Evolutionary conservation across 768 basidiomycete genomes (phyloP).

Genomic region (Leccinum incarnatum): DNA sequence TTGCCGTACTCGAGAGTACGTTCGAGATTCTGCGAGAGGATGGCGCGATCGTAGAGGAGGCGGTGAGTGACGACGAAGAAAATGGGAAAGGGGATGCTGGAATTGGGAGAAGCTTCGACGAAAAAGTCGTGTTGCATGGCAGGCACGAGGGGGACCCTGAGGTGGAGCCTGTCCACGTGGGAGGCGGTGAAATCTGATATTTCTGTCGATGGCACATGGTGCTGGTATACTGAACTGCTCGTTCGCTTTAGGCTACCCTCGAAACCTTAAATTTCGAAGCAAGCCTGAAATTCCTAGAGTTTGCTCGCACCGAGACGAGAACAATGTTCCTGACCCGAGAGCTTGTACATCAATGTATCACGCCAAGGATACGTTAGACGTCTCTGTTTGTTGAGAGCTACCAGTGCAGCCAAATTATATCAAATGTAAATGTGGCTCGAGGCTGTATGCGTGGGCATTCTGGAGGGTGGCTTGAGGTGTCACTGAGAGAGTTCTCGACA

Average conservation of each 20-base stretch:
- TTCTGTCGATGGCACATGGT: neutral
- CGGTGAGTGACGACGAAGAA: slow-evolving; percentile 43
- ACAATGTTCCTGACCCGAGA: neutral
- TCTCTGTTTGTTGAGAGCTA: neutral
- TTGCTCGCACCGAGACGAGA: neutral
- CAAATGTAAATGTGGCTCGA: neutral
- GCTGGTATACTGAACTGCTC: neutral
- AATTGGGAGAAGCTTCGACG: slow-evolving; percentile 35
- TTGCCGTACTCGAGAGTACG: slow-evolving; percentile 62
- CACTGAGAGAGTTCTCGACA: neutral
- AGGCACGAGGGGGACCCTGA: slow-evolving; percentile 1
- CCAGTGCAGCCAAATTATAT: neutral
- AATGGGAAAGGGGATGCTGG: slow-evolving; percentile 15
- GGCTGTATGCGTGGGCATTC: neutral
- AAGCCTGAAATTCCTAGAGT: neutral
- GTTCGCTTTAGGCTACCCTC: neutral
- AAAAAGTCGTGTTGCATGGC: slow-evolving; percentile 39
- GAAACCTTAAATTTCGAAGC: neutral
- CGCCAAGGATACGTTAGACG: neutral
- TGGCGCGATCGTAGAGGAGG: slow-evolving; percentile 68
- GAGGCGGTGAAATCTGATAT: slow-evolving; percentile 7
- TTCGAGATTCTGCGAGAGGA: slow-evolving; percentile 59
- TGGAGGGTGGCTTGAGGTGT: neutral
- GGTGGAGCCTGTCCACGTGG: slow-evolving; percentile 19
- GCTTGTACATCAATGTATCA: neutral